Base-by-base conservation (phyloP, 306 rosid species). In the Castanea sativa region DNA sequence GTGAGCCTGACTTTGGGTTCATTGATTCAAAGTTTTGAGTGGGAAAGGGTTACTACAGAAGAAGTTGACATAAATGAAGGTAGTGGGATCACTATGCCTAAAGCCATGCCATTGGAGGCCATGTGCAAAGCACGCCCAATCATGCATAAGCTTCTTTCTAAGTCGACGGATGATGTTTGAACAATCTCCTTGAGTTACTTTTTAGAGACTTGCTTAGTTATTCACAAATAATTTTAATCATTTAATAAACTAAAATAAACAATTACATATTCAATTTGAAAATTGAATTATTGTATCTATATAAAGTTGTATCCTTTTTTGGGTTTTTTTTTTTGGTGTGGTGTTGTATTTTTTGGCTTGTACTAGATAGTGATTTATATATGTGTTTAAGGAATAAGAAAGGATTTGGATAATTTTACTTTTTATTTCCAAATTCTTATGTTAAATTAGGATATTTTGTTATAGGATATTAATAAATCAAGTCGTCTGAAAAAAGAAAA, bases 1-100 rank as follows among this genome's bases (percentile, higher is more conserved):
- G 18, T 59, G 32, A 13, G 30, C 2, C 23, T 86, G 19, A 38
- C 84, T 30, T 68, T 83, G 49, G 89, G 79, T 9, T 78, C 87
- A 0, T 25, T 83, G 65, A 83, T 86, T 61, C 89, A 83, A n/a
- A 74, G 85, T 43, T 86, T 78, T 25, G 89, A 83, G 45, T 86
- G 89, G 89, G 79, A 83, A 52, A 86, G 79, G 25, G n/a, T 63
- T 4, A 41, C 60, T 1, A 23, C 63, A n/a, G 52, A 77, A 5
- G 78, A 76, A 20, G 45, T 86, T n/a, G 89, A 86, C 15, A 80
- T 86, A 87, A 3, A 15, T 0, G 89, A 86, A 67, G 83, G 81
- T 1, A 45, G 55, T n/a, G 89, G 89, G 0, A 12, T 77, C 23
- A 77, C 81, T 6, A 77, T 86, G 89, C 85, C 89, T 3, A 83